phyloP scores from a whole-genome alignment of 257 asterid genomes.

The Linderniella brevidens region DNA sequence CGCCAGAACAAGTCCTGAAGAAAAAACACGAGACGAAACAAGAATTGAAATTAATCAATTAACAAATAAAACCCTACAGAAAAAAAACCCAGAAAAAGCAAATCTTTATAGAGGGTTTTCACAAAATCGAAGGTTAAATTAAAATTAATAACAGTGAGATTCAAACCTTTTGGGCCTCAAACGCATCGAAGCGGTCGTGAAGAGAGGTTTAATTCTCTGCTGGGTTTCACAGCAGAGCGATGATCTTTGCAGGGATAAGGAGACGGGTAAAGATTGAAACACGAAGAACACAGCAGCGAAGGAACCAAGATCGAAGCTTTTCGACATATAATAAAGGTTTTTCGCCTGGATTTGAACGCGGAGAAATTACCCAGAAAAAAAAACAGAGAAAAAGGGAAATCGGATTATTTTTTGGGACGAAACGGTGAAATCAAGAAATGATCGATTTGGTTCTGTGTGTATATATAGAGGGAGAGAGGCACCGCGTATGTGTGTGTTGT shows the following conservation, averaged over 20 bases:
- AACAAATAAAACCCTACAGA: background rate
- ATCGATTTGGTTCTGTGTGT: no score
- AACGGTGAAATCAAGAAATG: no score
- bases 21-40: background rate
- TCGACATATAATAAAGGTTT: constrained; percentile 66
- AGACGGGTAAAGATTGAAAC: constrained; percentile 23
- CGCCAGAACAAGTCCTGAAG: constrained; percentile 95
- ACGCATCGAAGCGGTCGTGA: constrained; percentile 81
- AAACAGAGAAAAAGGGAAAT: no score
- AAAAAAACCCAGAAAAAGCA: background rate
- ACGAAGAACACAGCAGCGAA: constrained; percentile 40
- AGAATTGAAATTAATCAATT: constrained; percentile 1
- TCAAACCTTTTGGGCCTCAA: constrained; percentile 89
- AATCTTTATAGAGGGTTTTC: constrained; percentile 8
- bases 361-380: no score
- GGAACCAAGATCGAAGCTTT: constrained; percentile 48
- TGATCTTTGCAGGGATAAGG: constrained; percentile 29
- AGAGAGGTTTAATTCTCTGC: constrained; percentile 31
- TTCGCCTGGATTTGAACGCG: constrained; percentile 10
- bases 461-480: no score
- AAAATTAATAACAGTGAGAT: constrained; percentile 3
- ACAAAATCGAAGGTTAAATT: background rate
- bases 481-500: no score
- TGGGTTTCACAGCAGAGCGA: constrained; percentile 41
- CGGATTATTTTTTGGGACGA: no score